Evolutionary conservation across 305 asterid genomes (phyloP).

Genomic region (Rubia tinctorum): DNA sequence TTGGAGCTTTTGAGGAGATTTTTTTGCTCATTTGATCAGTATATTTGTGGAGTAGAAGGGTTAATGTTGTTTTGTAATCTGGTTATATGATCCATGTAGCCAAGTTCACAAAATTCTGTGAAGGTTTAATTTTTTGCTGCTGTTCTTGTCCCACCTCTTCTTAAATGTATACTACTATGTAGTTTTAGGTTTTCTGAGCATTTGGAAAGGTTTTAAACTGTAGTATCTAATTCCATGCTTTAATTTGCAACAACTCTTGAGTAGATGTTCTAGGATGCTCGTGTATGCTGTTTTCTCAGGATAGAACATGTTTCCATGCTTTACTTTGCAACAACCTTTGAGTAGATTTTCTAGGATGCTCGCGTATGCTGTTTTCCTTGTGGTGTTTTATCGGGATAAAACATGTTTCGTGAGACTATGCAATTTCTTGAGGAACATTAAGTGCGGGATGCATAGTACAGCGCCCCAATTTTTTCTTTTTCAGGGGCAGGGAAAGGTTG

Average conservation of each 20-base stretch:
- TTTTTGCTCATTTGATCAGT: neutral
- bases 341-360: neutral
- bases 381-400: neutral
- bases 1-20: neutral
- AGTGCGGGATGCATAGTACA: neutral
- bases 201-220: neutral
- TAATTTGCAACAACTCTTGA: neutral
- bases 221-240: neutral
- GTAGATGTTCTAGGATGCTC: neutral
- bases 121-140: neutral
- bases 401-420: neutral
- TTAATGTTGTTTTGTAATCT: neutral
- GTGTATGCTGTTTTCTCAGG: neutral
- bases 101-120: neutral
- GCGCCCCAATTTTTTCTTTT: neutral
- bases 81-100: neutral
- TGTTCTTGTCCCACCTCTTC: neutral
- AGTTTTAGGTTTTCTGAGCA: neutral
- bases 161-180: no score
- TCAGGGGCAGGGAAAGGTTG: neutral
- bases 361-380: neutral
- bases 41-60: neutral
- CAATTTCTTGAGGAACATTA: neutral
- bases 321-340: neutral
- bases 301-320: neutral